Evolutionary conservation across 768 basidiomycete genomes (phyloP), one percentile per base, ranked within the genome.

Genomic region (Termitomyces sp.): DNA sequence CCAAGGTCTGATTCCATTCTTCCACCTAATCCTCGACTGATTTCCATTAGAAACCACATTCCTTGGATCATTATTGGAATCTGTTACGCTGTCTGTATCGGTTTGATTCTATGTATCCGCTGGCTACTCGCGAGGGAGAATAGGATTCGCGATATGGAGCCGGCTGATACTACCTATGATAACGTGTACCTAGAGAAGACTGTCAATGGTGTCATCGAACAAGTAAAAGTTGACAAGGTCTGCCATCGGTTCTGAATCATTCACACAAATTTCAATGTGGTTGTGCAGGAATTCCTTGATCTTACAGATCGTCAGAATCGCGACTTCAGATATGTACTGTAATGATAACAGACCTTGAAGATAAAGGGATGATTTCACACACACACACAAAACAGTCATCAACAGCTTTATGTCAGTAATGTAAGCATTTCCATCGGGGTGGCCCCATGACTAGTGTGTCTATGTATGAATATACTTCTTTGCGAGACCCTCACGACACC

Each of bases 1-100:
- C 89, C 88, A 6, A 79, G 87, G 86, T 86, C 57, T 3, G 30
- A n/a, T 27, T 1, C 6, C 9, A 27, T n/a, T 11, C 18, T 30
- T 24, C 4, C 13, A 18, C 20, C n/a, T 42, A n/a, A 44, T 13
- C 4, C 11, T 9, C 27, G 33, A 16, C 41, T 54, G 18, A 58
- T 12, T 34, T 4, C 41, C 15, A 5, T 53, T 58, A 87, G 88
- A 50, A 88, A 91, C 63, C 85, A 79, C 57, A 69, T 91, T 31
- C 91, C 90, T 3, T 93, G 91, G 91, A 81, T 80, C 54, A 78
- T 92, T 64, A 91, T 92, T 57, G 83, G 86, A 2, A 67, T 84
- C 54, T 88, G 86, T 71, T 85, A 87, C 67, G 60, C 74, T 12
- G 59, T 68, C 33, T 86, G 86, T 69, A 84, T 86, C 47, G 31